Evolutionary conservation across 768 basidiomycete genomes (phyloP).

Genomic region (Tephrocybe sp.): DNA sequence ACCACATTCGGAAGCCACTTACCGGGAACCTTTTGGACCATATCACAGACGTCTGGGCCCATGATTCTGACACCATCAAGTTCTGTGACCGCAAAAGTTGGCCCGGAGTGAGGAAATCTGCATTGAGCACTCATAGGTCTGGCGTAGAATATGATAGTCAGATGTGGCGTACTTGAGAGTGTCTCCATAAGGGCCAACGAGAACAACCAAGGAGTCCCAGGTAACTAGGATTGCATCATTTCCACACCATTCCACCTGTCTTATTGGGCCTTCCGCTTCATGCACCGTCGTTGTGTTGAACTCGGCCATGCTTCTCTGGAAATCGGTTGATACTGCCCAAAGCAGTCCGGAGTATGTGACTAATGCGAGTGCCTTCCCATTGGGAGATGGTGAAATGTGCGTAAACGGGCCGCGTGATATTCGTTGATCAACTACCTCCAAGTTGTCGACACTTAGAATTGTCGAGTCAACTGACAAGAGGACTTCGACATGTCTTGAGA

Average conservation of each 20-base stretch:
- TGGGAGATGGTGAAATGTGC: conserved; percentile 87
- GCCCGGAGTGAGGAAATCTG: conserved; percentile 80
- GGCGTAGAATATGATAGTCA: background rate
- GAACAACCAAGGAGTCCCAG: conserved; percentile 73
- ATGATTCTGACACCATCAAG: conserved; percentile 88
- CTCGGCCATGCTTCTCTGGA: conserved; percentile 85
- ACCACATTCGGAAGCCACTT: conserved; percentile 19
- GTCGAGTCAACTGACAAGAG: conserved; percentile 80
- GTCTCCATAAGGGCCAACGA: conserved; percentile 94
- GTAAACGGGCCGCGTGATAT: conserved; percentile 87
- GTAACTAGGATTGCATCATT: conserved; percentile 90
- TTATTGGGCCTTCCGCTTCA: conserved; percentile 57
- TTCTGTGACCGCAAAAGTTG: conserved; percentile 81
- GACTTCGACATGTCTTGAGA: conserved; percentile 89
- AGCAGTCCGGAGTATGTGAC: conserved; percentile 71
- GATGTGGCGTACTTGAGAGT: conserved; percentile 66
- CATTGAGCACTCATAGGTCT: conserved; percentile 8
- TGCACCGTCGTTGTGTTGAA: conserved; percentile 66
- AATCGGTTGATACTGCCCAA: conserved; percentile 96
- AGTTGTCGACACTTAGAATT: conserved; percentile 82
- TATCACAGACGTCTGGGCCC: conserved; percentile 76
- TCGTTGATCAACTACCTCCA: conserved; percentile 87
- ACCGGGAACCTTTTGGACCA: conserved; percentile 95
- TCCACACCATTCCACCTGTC: conserved; percentile 92
- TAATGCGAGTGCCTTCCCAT: conserved; percentile 88